Percentiles rank a stretch among this genome's conserved stretches.
phyloP scores from a whole-genome alignment of 2,329 filamentous ascomycete species.

The Cladophialophora psammophila region DNA sequence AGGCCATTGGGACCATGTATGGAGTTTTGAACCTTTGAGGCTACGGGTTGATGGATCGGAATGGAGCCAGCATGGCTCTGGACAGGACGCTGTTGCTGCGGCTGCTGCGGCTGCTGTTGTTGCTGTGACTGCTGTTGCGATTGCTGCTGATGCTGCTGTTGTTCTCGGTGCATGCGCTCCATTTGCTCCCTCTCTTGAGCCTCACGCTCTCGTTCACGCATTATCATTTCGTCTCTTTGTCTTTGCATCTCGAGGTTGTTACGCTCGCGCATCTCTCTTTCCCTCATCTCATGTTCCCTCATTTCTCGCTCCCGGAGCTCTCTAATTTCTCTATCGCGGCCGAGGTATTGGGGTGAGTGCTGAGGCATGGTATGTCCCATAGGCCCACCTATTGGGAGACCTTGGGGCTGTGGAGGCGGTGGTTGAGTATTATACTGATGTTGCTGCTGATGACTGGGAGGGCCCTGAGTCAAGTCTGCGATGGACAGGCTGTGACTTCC shows the following conservation, averaged over 20 bases:
- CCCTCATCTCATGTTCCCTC: conserved; percentile 63
- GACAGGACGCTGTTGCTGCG: conserved; percentile 70
- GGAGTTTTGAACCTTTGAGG: conserved; percentile 77
- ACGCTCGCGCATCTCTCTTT: conserved; percentile 63
- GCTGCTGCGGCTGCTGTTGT: conserved; percentile 59
- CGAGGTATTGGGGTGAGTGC: conserved; percentile 40
- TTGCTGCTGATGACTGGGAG: conserved; percentile 50
- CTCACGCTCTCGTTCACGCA: conserved; percentile 61
- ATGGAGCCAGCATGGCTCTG: conserved; percentile 89
- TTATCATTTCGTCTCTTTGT: conserved; percentile 59
- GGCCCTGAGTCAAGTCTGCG: conserved; percentile 55
- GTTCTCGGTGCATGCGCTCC: conserved; percentile 68
- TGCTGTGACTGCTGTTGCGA: conserved; percentile 63
- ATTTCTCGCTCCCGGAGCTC: conserved; percentile 62
- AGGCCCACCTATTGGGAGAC: conserved; percentile 31
- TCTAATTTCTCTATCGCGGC: conserved; percentile 48
- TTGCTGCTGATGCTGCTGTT: conserved; percentile 50
- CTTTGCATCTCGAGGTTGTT: conserved; percentile 61
- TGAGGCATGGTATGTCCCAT: conserved; percentile 36
- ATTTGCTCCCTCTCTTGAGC: conserved; percentile 65
- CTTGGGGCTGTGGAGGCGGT: conserved; percentile 37
- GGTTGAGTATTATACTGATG: conserved; percentile 53
- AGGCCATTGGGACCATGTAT: conserved; percentile 94
- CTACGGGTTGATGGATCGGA: conserved; percentile 92
- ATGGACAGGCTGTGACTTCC: conserved; percentile 55